Base-by-base conservation (phyloP, 331 rosid genomes). In the Saraca asoca region DNA sequence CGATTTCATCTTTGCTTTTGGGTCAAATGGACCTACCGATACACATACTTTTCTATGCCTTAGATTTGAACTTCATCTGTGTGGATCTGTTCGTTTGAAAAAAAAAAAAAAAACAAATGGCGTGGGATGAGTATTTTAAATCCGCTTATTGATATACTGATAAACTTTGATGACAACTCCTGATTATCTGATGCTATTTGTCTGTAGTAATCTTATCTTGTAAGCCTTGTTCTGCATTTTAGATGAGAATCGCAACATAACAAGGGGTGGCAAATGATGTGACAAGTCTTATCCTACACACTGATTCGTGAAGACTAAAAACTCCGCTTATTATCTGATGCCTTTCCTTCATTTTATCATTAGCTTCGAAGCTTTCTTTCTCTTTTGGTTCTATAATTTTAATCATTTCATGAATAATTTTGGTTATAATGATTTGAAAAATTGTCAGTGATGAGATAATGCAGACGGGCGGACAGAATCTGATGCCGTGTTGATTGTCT, bases 21-120 rank as follows among this genome's bases (percentile, higher is more conserved):
- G 67, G 98, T 89, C 96, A 89, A 92, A 87, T 87, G 91, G 82
- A 83, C 70, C 84, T 73, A 12, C 96, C 91, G 20, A 91, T 15
- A 83, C 66, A 0, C 41, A 12, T 29, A 0, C 0, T 7, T 4
- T 4, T 9, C 31, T 58, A 11, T 0, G 76, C 9, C 13, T 24
- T 3, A 24, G 2, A 18, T 13, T 31, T 5, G n/a, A n/a, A 5
- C 1, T 24, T 24, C 31, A 3, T 24, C 31, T 24, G 1, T 13
- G 15, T 0, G 0, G 31, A 24, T 56, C 2, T 39, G 1, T 16
- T 0, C 4, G 6, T 24, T 37, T 58, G 7, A 7, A 2, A 6
- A 20, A 5, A 1, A 0, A 38, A 12, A 7, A 2, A 6, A 20
- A 5, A 1, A 0, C 39, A 12, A 5, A 46, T 75, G 72, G 83